A percentile compares a stretch with the other conserved stretches of the same genome.
phyloP scores from a whole-genome alignment of 208 protist species.

The Crithidia mellificae region DNA sequence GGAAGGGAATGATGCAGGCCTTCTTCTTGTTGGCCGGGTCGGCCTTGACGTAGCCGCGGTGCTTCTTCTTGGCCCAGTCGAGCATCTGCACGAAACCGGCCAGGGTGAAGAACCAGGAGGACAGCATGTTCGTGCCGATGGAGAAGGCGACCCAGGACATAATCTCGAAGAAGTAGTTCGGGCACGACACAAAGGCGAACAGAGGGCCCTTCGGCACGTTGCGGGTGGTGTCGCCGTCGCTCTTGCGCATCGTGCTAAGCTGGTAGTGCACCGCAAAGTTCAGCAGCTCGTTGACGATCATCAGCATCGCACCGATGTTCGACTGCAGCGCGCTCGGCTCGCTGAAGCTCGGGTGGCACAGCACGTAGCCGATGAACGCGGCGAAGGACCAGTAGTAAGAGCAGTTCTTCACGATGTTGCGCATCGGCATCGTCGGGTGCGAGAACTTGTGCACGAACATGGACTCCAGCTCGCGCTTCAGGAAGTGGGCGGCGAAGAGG shows the following conservation, averaged over 20 bases:
- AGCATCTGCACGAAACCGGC: conserved; percentile 85
- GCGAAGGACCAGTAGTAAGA: conserved; percentile 96
- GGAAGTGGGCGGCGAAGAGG: conserved; percentile 92
- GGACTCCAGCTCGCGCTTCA: conserved; percentile 94
- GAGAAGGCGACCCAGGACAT: conserved; percentile 93
- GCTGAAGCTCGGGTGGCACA: conserved; percentile 89
- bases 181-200: conserved; percentile 93
- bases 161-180: conserved; percentile 96
- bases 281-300: conserved; percentile 83
- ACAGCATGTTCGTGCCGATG: conserved; percentile 80
- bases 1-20: conserved; percentile 86
- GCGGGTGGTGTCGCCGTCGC: conserved; percentile 68
- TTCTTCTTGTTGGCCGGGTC: conserved; percentile 70
- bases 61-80: conserved; percentile 87
- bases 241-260: conserved; percentile 85
- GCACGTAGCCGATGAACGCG: conserved; percentile 87
- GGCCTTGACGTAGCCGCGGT: conserved; percentile 81
- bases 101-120: conserved; percentile 83
- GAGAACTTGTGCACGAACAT: conserved; percentile 96
- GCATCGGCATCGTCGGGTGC: conserved; percentile 93
- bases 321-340: conserved; percentile 48
- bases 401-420: conserved; percentile 96
- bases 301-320: conserved; percentile 49
- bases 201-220: conserved; percentile 82
- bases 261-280: conserved; percentile 93